Evolutionary conservation across 495 filamentous ascomycete species (phyloP).

Genomic region (Xylaria acuta): DNA sequence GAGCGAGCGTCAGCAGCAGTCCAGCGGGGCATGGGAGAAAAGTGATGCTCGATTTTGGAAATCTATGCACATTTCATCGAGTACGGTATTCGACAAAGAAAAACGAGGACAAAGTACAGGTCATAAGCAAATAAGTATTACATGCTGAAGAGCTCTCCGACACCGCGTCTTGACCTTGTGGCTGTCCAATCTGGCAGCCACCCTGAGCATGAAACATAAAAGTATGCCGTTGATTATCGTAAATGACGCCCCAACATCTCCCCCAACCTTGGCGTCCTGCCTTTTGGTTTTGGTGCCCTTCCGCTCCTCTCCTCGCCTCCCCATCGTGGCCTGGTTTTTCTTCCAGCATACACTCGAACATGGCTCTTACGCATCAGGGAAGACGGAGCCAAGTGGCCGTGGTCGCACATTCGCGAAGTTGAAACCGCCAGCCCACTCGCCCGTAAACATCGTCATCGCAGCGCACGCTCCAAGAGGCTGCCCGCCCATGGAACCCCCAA

Average conservation of each 20-base stretch:
- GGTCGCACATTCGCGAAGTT: slow-evolving; percentile 30
- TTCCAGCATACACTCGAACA: slow-evolving; percentile 31
- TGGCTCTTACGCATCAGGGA: slow-evolving; percentile 27
- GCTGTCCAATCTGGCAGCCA: slow-evolving; percentile 22
- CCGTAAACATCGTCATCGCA: slow-evolving; percentile 31
- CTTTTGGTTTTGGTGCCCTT: slow-evolving; percentile 26
- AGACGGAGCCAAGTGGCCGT: slow-evolving; percentile 13
- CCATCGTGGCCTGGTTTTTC: slow-evolving; percentile 35
- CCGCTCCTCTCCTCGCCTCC: slow-evolving; percentile 27
- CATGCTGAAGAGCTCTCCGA: slow-evolving; percentile 51
- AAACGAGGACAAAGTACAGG: slow-evolving; percentile 43
- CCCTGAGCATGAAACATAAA: slow-evolving; percentile 30
- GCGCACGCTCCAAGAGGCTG: slow-evolving; percentile 26
- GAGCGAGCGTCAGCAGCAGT: not conserved
- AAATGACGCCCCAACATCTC: slow-evolving; percentile 23
- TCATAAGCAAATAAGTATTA: slow-evolving; percentile 54
- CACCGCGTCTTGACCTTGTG: slow-evolving; percentile 22
- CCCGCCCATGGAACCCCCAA: slow-evolving; percentile 20
- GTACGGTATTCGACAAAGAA: slow-evolving; percentile 42
- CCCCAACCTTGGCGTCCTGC: slow-evolving; percentile 16
- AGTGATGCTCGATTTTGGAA: slow-evolving; percentile 19
- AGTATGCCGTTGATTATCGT: slow-evolving; percentile 34
- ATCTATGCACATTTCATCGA: slow-evolving; percentile 41
- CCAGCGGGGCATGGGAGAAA: not conserved
- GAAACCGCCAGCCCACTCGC: slow-evolving; percentile 32